Percentiles rank a stretch among this genome's conserved stretches.
phyloP scores from a whole-genome alignment of 306 rosid species.

The Gynostemma pentaphyllum region DNA sequence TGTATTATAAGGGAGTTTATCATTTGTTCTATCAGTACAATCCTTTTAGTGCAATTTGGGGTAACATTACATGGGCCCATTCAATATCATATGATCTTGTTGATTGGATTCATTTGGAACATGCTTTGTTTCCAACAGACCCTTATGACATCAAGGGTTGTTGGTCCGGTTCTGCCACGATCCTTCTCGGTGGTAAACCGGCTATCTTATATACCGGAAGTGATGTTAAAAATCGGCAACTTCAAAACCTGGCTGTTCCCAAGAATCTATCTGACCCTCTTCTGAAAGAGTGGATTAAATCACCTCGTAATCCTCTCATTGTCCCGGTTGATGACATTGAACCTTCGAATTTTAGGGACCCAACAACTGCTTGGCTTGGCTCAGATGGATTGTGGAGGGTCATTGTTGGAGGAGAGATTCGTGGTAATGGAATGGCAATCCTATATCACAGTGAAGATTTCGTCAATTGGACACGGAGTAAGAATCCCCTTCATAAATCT shows the following conservation, averaged over 20 bases:
- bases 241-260: conserved; percentile 33
- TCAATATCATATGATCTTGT: conserved; percentile 42
- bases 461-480: conserved; percentile 22
- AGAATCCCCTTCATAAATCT: conserved; percentile 19
- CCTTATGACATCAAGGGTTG: conserved; percentile 33
- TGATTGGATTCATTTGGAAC: conserved; percentile 37
- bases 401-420: conserved; percentile 29
- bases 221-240: conserved; percentile 19
- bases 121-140: conserved; percentile 33
- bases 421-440: conserved; percentile 26
- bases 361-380: conserved; percentile 50
- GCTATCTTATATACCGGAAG: conserved; percentile 35
- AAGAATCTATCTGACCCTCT: conserved; percentile 34
- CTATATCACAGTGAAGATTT: conserved; percentile 35
- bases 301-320: conserved; percentile 34
- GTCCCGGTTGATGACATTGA: conserved; percentile 24
- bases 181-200: conserved; percentile 22
- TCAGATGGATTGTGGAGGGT: conserved; percentile 31
- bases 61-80: conserved; percentile 41
- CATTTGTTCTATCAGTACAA: conserved; percentile 49
- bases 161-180: conserved; percentile 46
- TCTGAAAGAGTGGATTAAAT: conserved; percentile 38
- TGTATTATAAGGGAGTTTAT: conserved; percentile 41
- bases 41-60: conserved; percentile 30
- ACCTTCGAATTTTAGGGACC: conserved; percentile 31